Conservation (phyloP, 164 flowering plant species). For the Liquidambar formosana region DNA sequence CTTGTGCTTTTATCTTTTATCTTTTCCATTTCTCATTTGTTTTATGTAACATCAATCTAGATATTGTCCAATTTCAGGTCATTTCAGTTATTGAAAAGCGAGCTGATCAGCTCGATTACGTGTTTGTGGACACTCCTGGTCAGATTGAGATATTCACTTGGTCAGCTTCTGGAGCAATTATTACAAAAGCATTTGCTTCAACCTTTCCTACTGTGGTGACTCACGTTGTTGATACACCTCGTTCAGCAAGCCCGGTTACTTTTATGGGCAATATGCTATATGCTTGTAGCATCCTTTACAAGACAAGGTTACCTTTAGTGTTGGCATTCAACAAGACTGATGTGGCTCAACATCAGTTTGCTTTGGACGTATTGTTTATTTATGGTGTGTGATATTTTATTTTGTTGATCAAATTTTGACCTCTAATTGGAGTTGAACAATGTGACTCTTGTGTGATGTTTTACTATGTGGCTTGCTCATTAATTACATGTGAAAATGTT, state of each 20-base stretch:
- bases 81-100: conserved; percentile 75
- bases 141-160: conserved; percentile 98
- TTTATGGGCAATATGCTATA: conserved; percentile 99
- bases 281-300: conserved; percentile 96
- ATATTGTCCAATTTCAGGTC: conserved; percentile 54
- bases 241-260: conserved; percentile 74
- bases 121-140: conserved; percentile 96
- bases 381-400: not conserved
- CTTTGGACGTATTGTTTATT: conserved; percentile 71
- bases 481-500: too few relatives aligned
- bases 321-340: conserved; percentile 90
- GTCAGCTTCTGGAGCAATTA: conserved; percentile 98
- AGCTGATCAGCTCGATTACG: conserved; percentile 96
- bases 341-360: conserved; percentile 89
- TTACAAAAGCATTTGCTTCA: conserved; percentile 96
- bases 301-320: conserved; percentile 80
- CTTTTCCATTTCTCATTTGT: not conserved
- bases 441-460: too few relatives aligned
- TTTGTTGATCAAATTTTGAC: too few relatives aligned
- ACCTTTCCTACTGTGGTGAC: conserved; percentile 89
- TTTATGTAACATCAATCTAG: not conserved
- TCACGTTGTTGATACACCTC: conserved; percentile 94
- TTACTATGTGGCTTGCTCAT: too few relatives aligned
- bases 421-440: too few relatives aligned
- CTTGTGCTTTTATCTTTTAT: not conserved